Conservation (phyloP, 805 yeast genomes). For the Zygoascus bituminiphila region DNA sequence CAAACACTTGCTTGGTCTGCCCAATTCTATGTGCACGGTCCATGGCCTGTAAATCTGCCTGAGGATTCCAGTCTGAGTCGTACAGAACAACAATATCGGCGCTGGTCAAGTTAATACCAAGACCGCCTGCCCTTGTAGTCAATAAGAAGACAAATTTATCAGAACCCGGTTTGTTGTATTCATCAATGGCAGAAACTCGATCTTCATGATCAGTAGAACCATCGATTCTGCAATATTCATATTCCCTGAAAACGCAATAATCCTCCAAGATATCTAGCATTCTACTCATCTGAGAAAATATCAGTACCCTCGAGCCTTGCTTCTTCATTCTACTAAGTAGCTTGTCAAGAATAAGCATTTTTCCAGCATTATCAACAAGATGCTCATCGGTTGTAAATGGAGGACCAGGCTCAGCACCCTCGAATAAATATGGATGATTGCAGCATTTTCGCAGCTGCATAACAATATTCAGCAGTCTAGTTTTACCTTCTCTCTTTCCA, state of each 20-base stretch:
- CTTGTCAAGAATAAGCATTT: conserved; percentile 84
- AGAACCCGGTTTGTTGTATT: conserved; percentile 72
- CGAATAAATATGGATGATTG: conserved; percentile 92
- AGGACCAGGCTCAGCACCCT: conserved; percentile 99
- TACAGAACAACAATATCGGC: conserved; percentile 85
- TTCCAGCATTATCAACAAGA: conserved; percentile 76
- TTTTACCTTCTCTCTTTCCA: conserved; percentile 79
- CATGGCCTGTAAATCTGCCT: conserved; percentile 96
- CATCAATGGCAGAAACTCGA: conserved; percentile 86
- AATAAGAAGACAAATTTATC: conserved; percentile 74
- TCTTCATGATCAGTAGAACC: conserved; percentile 93
- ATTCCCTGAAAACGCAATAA: conserved; percentile 77
- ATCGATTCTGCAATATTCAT: conserved; percentile 84
- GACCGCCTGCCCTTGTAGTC: conserved; percentile 95
- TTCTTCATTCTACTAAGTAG: conserved; percentile 60
- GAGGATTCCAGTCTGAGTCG: conserved; percentile 98
- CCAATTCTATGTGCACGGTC: conserved; percentile 97
- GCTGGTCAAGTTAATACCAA: conserved; percentile 84
- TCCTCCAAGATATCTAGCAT: conserved; percentile 85
- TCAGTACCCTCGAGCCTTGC: conserved; percentile 83
- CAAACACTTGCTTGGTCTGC: conserved; percentile 90
- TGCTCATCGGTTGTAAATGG: conserved; percentile 95
- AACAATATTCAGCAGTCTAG: conserved; percentile 82
- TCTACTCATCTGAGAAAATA: conserved; percentile 91
- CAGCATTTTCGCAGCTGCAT: conserved; percentile 97